Evolutionary conservation across 139 green algal genomes (phyloP).

Genomic region (Chlorella sp.): DNA sequence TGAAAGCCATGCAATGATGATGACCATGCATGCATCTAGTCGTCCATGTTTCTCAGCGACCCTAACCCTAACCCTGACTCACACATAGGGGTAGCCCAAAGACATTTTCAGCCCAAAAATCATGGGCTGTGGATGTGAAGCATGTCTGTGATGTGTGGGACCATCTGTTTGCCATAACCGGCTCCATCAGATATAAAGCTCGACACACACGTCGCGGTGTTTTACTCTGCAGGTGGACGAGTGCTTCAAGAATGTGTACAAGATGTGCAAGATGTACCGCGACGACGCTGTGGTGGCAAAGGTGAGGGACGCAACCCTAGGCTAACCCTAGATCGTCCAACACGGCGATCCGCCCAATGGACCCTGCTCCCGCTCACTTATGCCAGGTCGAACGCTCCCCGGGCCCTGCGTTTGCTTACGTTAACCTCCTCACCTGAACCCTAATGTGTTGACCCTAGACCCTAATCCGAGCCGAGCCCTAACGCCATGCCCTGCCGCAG

Average conservation of each 20-base stretch:
- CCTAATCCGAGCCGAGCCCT: not conserved
- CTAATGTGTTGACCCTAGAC: not conserved
- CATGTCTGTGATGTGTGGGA: not conserved
- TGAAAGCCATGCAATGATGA: too few relatives aligned
- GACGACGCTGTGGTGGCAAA: conserved; percentile 52
- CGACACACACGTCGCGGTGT: too few relatives aligned
- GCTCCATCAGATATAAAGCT: too few relatives aligned
- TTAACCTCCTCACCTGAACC: not conserved
- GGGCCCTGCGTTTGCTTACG: not conserved
- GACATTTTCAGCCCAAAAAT: not conserved
- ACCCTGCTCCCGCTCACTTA: too few relatives aligned
- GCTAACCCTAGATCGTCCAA: too few relatives aligned
- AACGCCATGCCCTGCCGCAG: conserved; percentile 6
- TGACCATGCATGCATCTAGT: too few relatives aligned
- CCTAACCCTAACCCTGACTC: too few relatives aligned
- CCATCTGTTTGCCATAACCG: not conserved
- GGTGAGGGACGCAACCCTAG: too few relatives aligned
- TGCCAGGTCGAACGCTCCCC: too few relatives aligned
- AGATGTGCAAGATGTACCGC: conserved; percentile 42
- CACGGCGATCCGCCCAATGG: too few relatives aligned
- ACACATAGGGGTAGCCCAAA: too few relatives aligned
- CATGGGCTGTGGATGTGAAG: not conserved
- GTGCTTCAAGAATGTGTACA: conserved; percentile 31
- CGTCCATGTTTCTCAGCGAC: too few relatives aligned
- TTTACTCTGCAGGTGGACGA: conserved; percentile 26